Conservation (phyloP, 169 alveolate genomes). For the Theileria orientalis region DNA sequence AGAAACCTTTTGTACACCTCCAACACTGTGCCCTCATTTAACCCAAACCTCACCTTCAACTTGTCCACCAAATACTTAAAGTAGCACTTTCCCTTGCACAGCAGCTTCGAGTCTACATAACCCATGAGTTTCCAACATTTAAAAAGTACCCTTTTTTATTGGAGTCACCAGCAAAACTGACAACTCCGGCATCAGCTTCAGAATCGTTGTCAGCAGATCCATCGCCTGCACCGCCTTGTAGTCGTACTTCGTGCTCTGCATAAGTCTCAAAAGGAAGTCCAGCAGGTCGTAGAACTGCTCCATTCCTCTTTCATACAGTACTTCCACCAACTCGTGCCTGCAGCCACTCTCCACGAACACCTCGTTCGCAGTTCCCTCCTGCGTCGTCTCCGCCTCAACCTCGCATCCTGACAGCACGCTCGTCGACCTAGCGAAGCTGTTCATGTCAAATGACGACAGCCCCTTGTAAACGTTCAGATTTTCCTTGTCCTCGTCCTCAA, state of each 20-base stretch:
- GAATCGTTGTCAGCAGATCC: constrained; percentile 25
- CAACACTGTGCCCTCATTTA: constrained; percentile 3
- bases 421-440: no score
- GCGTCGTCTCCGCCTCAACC: not conserved
- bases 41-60: constrained; percentile 7
- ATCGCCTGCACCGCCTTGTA: constrained; percentile 18
- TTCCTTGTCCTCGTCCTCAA: not conserved
- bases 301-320: constrained; percentile 29
- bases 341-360: constrained; percentile 3
- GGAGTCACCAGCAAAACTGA: constrained; percentile 36
- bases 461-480: not conserved
- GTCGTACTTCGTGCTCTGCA: constrained; percentile 30
- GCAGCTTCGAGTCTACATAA: constrained; percentile 18
- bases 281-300: constrained; percentile 37
- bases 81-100: constrained; percentile 23
- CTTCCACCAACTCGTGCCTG: constrained; percentile 20
- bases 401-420: not conserved
- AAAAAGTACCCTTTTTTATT: not conserved
- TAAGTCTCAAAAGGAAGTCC: constrained; percentile 36
- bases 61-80: constrained; percentile 20
- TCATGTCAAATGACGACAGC: not conserved
- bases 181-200: constrained; percentile 54
- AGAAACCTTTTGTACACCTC: constrained; percentile 31
- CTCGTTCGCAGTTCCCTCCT: constrained; percentile 17
- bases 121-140: not conserved